Percentiles rank a stretch among this genome's conserved stretches.
Conservation (phyloP, 495 filamentous ascomycete genomes). For the Neurospora intermedia region DNA sequence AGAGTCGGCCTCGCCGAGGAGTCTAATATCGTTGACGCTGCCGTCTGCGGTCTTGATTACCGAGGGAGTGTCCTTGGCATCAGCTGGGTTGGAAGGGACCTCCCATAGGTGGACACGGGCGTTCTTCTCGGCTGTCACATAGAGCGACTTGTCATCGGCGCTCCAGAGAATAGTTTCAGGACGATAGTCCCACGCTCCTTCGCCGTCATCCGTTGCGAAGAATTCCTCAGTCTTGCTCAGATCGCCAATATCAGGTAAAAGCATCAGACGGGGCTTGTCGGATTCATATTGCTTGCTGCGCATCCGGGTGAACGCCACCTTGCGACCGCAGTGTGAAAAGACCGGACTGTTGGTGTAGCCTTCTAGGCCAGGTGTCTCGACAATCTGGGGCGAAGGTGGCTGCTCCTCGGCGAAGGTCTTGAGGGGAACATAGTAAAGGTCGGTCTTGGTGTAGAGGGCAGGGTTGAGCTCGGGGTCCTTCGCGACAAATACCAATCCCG, state of each 20-base stretch:
- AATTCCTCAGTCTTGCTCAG: constrained; percentile 52
- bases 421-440: constrained; percentile 63
- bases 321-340: constrained; percentile 62
- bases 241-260: constrained; percentile 49
- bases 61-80: constrained; percentile 44
- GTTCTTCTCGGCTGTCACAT: constrained; percentile 55
- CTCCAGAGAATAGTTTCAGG: constrained; percentile 58
- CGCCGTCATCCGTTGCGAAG: constrained; percentile 49
- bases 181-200: constrained; percentile 56
- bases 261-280: constrained; percentile 70
- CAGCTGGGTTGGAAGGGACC: constrained; percentile 41
- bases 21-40: constrained; percentile 46
- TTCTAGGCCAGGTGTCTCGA: constrained; percentile 41
- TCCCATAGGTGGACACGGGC: constrained; percentile 55
- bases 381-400: constrained; percentile 31
- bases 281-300: constrained; percentile 74
- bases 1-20: constrained; percentile 35
- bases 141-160: constrained; percentile 50
- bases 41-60: constrained; percentile 47
- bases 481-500: constrained; percentile 67
- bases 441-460: constrained; percentile 71
- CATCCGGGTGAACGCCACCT: constrained; percentile 75
- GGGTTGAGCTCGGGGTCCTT: constrained; percentile 72
- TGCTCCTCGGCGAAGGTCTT: constrained; percentile 43
- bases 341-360: constrained; percentile 69